Evolutionary conservation across 2,329 filamentous ascomycete species (phyloP), one percentile per base, ranked within the genome.

Genomic region (Calonectria multiphialidica): DNA sequence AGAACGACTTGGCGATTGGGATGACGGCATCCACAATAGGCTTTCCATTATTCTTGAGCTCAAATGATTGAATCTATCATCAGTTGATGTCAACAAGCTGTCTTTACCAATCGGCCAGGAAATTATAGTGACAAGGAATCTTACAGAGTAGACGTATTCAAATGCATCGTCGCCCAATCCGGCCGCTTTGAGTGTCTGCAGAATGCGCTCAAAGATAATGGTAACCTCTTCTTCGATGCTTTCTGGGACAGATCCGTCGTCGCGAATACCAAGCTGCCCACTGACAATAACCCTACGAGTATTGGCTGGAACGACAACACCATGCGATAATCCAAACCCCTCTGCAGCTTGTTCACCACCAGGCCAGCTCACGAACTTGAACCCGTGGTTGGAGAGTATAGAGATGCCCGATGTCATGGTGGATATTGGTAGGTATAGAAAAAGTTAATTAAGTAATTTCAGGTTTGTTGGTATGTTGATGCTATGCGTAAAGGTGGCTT

Each of bases 141-240:
- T 45, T 63, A 63, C 69, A 33, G 42, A 45, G 21, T 71, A 71
- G 15, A 71, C 64, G 21, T 71, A 49, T 63, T 71, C 63, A 45
- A 55, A 71, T 9, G 69, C 69, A 71, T 71, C 69, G 3, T 71
- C 69, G 3, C 69, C 69, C 9, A 71, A 45, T 12, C 69, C 69
- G 3, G 53, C 63, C n/a, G 69, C 69, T 8, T 63, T 59, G 2
- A 71, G 55, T 23, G 28, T 55, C 4, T 47, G 63, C 10, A 25
- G 37, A 40, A 71, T 65, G 18, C 53, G 64, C 1, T 67, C 69
- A 57, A 71, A 71, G 13, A 65, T 63, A 30, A 62, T 57, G 3
- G 23, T 53, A 8, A 71, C 69, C 18, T 71, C 28, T 2, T 71
- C 69, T 16, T 67, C 69, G 10, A 71, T 18, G 21, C 45, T 49